Evolutionary conservation across 139 green algal species (phyloP).

Genomic region (Ettlia oleoabundans): DNA sequence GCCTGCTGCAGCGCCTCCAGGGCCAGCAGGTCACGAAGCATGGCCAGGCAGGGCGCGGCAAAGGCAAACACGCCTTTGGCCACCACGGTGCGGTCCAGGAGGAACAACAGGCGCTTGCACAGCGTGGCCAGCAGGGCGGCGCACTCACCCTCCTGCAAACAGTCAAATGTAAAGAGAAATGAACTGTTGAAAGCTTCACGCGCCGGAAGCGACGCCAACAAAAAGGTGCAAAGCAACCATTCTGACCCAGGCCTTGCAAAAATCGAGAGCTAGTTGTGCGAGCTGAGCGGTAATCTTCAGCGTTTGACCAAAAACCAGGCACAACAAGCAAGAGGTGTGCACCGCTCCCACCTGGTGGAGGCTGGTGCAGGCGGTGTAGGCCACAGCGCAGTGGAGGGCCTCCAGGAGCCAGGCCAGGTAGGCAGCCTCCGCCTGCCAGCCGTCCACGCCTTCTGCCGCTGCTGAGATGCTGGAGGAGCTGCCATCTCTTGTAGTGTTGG

Average conservation of each 20-base stretch:
- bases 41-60: slow-evolving; percentile 1
- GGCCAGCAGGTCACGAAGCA: not conserved
- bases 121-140: not conserved
- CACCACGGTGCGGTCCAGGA: not conserved
- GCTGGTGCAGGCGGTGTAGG: slow-evolving; percentile 10
- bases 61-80: not conserved
- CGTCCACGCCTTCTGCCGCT: not conserved
- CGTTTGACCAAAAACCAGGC: not conserved
- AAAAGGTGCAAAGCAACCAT: not conserved
- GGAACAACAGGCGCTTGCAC: not conserved
- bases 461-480: not conserved
- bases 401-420: slow-evolving; percentile 30
- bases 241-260: too few species aligned
- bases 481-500: not conserved
- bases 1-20: not conserved
- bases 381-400: slow-evolving; percentile 7
- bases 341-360: not conserved
- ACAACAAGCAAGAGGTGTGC: not conserved
- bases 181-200: not conserved
- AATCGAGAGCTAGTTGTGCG: too few species aligned
- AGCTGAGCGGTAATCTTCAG: too few species aligned
- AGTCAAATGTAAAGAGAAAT: not conserved
- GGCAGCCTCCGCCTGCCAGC: not conserved
- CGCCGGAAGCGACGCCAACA: not conserved
- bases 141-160: not conserved